These are phyloP conservation scores for Globisporangium okanoganense DNA, from an alignment of 352 stramenopile species.

Conservation along the genomic window DNA sequence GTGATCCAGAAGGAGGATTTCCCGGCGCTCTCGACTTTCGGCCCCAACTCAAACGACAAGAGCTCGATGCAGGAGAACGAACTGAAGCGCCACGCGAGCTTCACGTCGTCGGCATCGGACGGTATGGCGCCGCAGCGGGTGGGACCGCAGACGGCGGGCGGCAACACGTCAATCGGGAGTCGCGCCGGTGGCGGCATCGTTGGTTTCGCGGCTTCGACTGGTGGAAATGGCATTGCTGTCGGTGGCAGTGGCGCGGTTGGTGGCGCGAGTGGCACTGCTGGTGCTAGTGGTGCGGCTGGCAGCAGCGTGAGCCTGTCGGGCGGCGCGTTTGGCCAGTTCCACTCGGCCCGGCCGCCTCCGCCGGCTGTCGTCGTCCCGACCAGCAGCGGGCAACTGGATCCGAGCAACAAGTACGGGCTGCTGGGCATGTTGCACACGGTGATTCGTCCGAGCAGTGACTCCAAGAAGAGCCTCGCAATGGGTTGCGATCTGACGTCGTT, in stretches of 20 bases:
- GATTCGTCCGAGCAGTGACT: slow-evolving; percentile 60
- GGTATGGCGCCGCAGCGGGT: slow-evolving; percentile 48
- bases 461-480: slow-evolving; percentile 75
- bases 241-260: neutral
- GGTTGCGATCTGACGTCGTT: slow-evolving; percentile 79
- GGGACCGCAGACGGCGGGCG: slow-evolving; percentile 31
- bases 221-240: neutral
- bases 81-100: slow-evolving; percentile 66
- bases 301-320: slow-evolving; percentile 50
- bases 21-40: slow-evolving; percentile 74
- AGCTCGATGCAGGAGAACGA: slow-evolving; percentile 38
- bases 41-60: slow-evolving; percentile 41
- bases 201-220: slow-evolving; percentile 2
- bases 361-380: slow-evolving; percentile 6
- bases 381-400: slow-evolving; percentile 49
- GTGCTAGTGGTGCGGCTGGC: slow-evolving; percentile 16
- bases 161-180: slow-evolving; percentile 59
- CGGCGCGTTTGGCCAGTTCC: slow-evolving; percentile 57
- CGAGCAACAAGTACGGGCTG: slow-evolving; percentile 74
- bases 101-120: slow-evolving; percentile 63
- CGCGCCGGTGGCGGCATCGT: slow-evolving; percentile 15
- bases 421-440: slow-evolving; percentile 80
- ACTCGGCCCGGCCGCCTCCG: slow-evolving; percentile 18
- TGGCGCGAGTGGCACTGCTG: slow-evolving; percentile 5
- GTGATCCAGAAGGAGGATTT: slow-evolving; percentile 88